Evolutionary conservation across 1,139 yeast species (phyloP).

Genomic region (Arxiozyma telluris): DNA sequence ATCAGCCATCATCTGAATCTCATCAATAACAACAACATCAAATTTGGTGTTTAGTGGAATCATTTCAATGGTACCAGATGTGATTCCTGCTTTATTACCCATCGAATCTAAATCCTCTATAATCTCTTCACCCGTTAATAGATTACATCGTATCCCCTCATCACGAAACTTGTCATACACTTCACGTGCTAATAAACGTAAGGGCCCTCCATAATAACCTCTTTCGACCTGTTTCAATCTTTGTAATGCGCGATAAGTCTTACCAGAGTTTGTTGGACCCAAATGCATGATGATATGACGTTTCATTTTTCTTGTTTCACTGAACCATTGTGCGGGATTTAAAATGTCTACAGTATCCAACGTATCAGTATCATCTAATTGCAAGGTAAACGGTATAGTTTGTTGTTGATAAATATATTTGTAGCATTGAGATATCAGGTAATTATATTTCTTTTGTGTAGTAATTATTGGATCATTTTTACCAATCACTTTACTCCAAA

Average conservation of each 20-base stretch:
- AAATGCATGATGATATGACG: slow-evolving; percentile 81
- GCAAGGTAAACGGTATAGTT: slow-evolving; percentile 14
- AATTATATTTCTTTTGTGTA: slow-evolving; percentile 11
- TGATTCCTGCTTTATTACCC: slow-evolving; percentile 64
- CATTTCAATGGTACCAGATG: slow-evolving; percentile 95
- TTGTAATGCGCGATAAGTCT: slow-evolving; percentile 75
- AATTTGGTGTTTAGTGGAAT: slow-evolving; percentile 54
- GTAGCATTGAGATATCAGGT: slow-evolving; percentile 13
- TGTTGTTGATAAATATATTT: slow-evolving; percentile 21
- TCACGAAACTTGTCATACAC: slow-evolving; percentile 70
- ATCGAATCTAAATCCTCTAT: slow-evolving; percentile 56
- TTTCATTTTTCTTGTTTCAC: slow-evolving; percentile 72
- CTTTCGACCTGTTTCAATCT: slow-evolving; percentile 55
- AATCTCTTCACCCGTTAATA: slow-evolving; percentile 91
- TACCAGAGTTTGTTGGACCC: slow-evolving; percentile 98
- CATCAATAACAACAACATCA: slow-evolving; percentile 90
- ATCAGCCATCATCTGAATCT: slow-evolving; percentile 91
- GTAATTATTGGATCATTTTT: slow-evolving; percentile 6
- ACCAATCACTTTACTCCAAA: slow-evolving; percentile 12
- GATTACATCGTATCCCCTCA: slow-evolving; percentile 63
- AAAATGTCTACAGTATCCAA: slow-evolving; percentile 37
- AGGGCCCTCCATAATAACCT: slow-evolving; percentile 96
- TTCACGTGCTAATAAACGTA: slow-evolving; percentile 83
- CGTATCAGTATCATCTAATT: slow-evolving; percentile 9
- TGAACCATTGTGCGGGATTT: slow-evolving; percentile 82